Base-by-base conservation (phyloP, 2,329 filamentous ascomycete genomes). In the Thermothelomyces thermophilus region DNA sequence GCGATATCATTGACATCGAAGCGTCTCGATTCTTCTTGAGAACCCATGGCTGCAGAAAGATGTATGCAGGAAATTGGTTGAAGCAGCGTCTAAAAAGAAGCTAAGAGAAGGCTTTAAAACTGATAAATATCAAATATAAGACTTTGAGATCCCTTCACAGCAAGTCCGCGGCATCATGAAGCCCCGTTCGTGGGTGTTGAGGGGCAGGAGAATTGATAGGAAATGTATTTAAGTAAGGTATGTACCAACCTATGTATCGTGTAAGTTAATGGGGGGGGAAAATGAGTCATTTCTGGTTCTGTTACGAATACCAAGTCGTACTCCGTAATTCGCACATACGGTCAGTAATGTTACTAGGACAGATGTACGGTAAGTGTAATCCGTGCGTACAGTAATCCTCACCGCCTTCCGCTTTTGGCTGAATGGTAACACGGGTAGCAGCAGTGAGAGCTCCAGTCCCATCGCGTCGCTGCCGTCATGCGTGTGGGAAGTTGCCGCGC, bases 1-100 rank as follows among this genome's bases (percentile, higher is more conserved):
- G 87, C 88, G 56, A 95, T 74, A 40, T 68, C 78, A 52, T 74
- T 74, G 42, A 86, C 74, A 54, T 70, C 56, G 62, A 80, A 81
- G 3, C 49, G 48, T 3, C 16, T 39, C 7, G 56, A 51, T 10
- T 34, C 45, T 40, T 54, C 45, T 40, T 54, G 51, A 1, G 63
- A 58, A 8, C 61, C 57, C 63, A 67, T 67, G 11, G n/a, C 2
- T 47, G 5, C 7, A 26, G 11, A 2, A n/a, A 34, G 33, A 6
- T 5, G 5, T 26, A 5, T 26, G 24, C 24, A n/a, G 24, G 24
- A 26, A 26, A 26, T 14, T 13, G 31, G 11, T n/a, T n/a, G 24
- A 31, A 41, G 11, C 19, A 31, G 26, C 2, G 8, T 30, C 22
- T 31, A 5, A 41, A 31, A 19, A 3, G 37, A 36, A 14, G n/a